Percentiles rank a stretch among this genome's conserved stretches.
phyloP scores from a whole-genome alignment of 441 rosid genomes.

The Populus trichocarpa region DNA sequence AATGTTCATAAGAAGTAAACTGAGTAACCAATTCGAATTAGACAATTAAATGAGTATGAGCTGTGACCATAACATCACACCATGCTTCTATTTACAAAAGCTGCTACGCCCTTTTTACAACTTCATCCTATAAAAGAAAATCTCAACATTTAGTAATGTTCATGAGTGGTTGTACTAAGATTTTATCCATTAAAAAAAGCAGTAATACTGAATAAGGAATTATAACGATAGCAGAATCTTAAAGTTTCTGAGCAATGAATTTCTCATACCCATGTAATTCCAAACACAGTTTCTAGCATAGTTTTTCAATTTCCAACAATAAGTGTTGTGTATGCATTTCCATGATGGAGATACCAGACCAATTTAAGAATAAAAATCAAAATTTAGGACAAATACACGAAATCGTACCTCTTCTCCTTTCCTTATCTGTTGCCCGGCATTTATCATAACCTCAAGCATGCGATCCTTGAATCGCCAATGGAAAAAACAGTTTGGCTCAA shows the following conservation, averaged over 20 bases:
- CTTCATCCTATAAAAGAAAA: background rate
- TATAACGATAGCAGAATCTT: background rate
- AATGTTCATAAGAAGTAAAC: background rate
- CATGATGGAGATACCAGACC: background rate
- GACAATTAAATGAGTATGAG: background rate
- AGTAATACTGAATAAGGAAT: background rate
- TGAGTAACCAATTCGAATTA: background rate
- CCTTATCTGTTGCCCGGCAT: slow-evolving; percentile 73
- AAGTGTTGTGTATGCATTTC: background rate
- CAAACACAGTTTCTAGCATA: background rate
- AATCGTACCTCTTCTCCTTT: slow-evolving; percentile 80
- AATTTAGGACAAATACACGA: slow-evolving; percentile 6
- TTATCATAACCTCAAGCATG: slow-evolving; percentile 95
- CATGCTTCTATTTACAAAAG: background rate
- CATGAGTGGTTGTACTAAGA: background rate
- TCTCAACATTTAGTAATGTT: background rate
- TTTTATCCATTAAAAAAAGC: background rate
- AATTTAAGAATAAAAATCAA: slow-evolving; percentile 1
- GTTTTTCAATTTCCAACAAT: background rate
- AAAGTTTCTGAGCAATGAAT: background rate
- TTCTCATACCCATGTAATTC: background rate
- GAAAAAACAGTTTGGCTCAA: slow-evolving; percentile 81
- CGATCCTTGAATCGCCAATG: slow-evolving; percentile 96
- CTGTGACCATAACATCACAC: background rate
- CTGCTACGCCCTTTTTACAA: background rate